Percentiles rank a stretch among this genome's conserved stretches.
Conservation (phyloP, 2,329 filamentous ascomycete genomes). For the Graphilbum ipis-grandicollis region DNA sequence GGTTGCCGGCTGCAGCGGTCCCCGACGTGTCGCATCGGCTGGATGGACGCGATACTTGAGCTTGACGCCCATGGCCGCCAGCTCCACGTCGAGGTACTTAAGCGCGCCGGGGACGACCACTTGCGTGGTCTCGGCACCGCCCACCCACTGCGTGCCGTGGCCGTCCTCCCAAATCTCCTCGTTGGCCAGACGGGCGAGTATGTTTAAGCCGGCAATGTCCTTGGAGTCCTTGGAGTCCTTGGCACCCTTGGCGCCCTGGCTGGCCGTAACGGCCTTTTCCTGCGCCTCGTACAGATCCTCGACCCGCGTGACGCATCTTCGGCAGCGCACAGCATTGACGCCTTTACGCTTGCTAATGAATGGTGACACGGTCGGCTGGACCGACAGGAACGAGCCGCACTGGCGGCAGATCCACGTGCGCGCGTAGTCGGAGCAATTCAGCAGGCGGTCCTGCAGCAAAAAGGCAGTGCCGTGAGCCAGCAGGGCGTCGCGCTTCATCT, state of each 20-base stretch:
- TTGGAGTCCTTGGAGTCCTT: too few relatives aligned
- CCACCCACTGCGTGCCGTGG: conserved; percentile 64
- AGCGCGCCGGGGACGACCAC: conserved; percentile 87
- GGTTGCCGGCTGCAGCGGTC: conserved; percentile 23
- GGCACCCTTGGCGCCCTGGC: too few relatives aligned
- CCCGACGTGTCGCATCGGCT: conserved; percentile 47
- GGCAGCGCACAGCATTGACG: conserved; percentile 57
- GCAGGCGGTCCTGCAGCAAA: conserved; percentile 92
- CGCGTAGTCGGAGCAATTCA: conserved; percentile 96
- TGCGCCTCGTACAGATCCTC: conserved; percentile 41
- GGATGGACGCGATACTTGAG: conserved; percentile 59
- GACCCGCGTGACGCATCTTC: conserved; percentile 52
- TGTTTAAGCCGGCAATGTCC: too few relatives aligned
- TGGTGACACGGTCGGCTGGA: conserved; percentile 58
- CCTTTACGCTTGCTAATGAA: conserved; percentile 48
- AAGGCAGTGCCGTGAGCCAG: conserved; percentile 97
- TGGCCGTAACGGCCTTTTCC: conserved; percentile 26
- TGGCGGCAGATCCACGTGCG: conserved; percentile 97
- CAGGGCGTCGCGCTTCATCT: conserved; percentile 99
- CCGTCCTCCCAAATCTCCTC: conserved; percentile 79
- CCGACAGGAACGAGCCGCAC: conserved; percentile 84
- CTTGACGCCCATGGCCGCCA: conserved; percentile 91
- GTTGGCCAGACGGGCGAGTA: conserved; percentile 6
- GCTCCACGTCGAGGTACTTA: conserved; percentile 84
- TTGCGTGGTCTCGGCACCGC: conserved; percentile 77